Base-by-base conservation (phyloP, 495 filamentous ascomycete genomes). In the Amorphotheca resinae region DNA sequence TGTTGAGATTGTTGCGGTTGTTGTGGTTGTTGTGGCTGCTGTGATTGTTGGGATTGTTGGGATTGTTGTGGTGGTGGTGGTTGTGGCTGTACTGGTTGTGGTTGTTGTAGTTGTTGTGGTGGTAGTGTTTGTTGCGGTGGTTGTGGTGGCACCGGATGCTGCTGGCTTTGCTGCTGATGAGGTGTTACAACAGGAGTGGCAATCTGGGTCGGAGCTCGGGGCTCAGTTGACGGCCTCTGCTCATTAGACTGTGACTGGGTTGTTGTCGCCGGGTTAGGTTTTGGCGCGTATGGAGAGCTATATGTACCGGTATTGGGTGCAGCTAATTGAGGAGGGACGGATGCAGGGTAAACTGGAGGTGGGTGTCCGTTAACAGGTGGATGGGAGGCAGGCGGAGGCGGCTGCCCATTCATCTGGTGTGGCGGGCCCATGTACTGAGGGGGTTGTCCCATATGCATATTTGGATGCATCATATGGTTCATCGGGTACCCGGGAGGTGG, bases 241-340 rank as follows among this genome's bases (percentile, higher is more conserved):
- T 37, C 38, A 30, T 21, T 46, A 16, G 30, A 20, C 12, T 38
- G 42, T 33, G 41, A 37, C 9, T 45, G 35, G 21, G 32, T 35
- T 16, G 50, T 1, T 16, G 42, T 20, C 2, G 41, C 12, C 8
- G 50, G 51, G 14, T 11, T 11, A 4, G 35, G 35, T 18, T 22
- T 55, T 57, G 1, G 54, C 21, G 49, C 55, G 40, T 58, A 58
- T 7, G 55, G 55, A 23, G 55, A 58, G 25, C 55, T 58, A 23
- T 58, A 58, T 15, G 44, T 36, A 8, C 23, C 14, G 17, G 40
- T 40, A 16, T 28, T 46, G 0, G 41, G 33, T 5, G 41, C 36
- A 9, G 38, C 31, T n/a, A 55, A 33, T 28, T 51, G 48, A 41
- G 39, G 39, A 22, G 44, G 42, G 7, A 54, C 45, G 8, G 42